A percentile compares a stretch with the other conserved stretches of the same genome.
Conservation (phyloP, 2,329 filamentous ascomycete species). For the Colletotrichum sp. region DNA sequence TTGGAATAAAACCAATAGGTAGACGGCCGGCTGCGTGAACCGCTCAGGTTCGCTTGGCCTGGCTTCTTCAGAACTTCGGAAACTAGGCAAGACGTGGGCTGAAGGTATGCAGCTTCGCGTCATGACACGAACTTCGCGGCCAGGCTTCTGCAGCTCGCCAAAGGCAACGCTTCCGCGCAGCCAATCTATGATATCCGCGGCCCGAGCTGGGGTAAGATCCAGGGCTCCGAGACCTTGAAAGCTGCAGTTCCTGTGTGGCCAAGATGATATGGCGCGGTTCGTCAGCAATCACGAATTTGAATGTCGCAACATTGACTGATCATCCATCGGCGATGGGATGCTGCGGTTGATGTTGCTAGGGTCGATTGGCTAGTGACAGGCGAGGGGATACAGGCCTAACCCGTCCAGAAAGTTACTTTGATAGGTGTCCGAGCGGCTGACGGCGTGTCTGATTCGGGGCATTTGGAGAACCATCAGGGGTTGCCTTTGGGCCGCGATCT, state of each 20-base stretch:
- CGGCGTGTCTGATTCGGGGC: neutral
- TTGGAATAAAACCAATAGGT: neutral
- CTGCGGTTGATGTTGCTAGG: neutral
- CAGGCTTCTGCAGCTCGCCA: neutral
- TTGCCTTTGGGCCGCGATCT: neutral
- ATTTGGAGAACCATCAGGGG: neutral
- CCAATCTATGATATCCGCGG: neutral
- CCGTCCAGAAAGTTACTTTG: neutral
- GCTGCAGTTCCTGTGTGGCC: neutral
- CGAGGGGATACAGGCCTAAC: neutral
- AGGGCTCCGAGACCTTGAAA: neutral
- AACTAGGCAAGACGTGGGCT: neutral
- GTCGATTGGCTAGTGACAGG: neutral
- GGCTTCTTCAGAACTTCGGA: neutral
- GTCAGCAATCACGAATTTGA: neutral
- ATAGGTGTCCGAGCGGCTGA: neutral
- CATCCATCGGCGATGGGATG: neutral
- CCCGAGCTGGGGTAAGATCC: neutral
- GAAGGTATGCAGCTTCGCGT: constrained; percentile 8
- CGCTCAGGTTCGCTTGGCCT: neutral
- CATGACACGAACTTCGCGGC: neutral
- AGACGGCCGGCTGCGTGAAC: neutral
- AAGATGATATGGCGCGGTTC: neutral
- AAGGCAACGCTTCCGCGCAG: neutral
- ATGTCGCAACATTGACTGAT: neutral